Evolutionary conservation across 1,284 basidiomycete genomes (phyloP).

Genomic region (Apiotrichum sp.): DNA sequence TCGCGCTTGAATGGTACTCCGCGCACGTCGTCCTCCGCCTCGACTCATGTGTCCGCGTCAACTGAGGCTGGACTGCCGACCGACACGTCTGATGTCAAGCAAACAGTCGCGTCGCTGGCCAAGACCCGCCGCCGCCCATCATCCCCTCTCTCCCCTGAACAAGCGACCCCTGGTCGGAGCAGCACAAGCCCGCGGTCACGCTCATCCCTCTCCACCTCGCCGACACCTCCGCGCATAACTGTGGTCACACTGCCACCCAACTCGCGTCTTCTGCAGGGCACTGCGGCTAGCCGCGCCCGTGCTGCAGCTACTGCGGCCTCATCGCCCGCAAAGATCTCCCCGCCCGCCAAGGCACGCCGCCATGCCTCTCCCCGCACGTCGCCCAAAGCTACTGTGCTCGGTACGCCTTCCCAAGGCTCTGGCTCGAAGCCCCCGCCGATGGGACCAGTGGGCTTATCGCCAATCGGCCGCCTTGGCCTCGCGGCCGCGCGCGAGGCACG

Average conservation of each 20-base stretch:
- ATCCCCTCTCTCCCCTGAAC: not conserved
- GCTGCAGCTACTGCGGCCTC: slow-evolving; percentile 5
- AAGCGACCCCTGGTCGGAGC: not conserved
- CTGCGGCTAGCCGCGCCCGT: slow-evolving; percentile 14
- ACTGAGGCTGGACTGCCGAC: no score
- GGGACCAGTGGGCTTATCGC: not conserved
- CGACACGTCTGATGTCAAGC: slow-evolving; percentile 1
- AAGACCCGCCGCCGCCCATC: slow-evolving; percentile 3
- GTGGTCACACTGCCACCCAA: not conserved
- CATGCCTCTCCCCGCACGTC: not conserved
- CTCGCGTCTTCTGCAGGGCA: slow-evolving; percentile 16
- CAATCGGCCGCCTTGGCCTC: slow-evolving; percentile 7
- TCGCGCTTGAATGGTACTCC: not conserved
- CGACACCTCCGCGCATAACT: not conserved
- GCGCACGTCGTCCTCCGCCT: not conserved
- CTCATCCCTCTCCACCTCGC: not conserved
- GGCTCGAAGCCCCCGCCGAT: not conserved
- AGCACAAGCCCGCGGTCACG: not conserved
- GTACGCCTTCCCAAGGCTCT: not conserved
- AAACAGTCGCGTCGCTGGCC: slow-evolving; percentile 9
- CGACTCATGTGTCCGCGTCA: not conserved
- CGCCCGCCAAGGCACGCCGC: not conserved
- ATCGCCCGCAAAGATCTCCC: not conserved
- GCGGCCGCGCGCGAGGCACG: slow-evolving; percentile 6
- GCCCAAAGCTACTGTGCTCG: not conserved